These are phyloP conservation scores for Pleurotus citrinopileatus DNA, from an alignment of 768 basidiomycete species.

Conservation along the genomic window DNA sequence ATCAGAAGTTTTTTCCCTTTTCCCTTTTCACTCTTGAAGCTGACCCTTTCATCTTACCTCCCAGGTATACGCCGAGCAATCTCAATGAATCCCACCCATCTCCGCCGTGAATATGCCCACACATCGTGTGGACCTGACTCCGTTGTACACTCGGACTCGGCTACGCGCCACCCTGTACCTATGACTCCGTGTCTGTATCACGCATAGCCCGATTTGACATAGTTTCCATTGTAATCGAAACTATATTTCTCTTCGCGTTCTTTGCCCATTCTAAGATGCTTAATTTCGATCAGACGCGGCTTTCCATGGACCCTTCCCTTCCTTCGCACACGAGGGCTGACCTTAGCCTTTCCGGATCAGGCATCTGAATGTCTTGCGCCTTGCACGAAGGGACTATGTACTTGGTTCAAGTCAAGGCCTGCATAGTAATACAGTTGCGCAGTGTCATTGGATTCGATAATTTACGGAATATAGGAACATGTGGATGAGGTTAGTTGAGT, in stretches of 20 bases:
- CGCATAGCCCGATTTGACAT: background rate
- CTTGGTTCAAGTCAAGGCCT: no score
- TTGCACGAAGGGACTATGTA: no score
- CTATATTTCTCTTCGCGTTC: background rate
- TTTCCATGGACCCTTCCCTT: background rate
- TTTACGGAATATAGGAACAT: no score
- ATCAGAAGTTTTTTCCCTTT: background rate
- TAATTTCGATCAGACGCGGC: background rate
- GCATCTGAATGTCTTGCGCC: no score
- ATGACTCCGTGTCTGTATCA: background rate
- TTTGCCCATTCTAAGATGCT: background rate
- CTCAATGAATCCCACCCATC: conserved; percentile 34
- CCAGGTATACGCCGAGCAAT: conserved; percentile 72
- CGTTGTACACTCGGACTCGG: background rate
- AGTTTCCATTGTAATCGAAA: background rate
- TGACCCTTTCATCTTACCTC: background rate
- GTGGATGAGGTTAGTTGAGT: no score
- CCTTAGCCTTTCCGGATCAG: background rate
- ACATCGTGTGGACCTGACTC: background rate
- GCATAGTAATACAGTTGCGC: no score
- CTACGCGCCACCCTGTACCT: background rate
- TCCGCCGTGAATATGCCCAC: background rate
- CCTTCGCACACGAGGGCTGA: background rate
- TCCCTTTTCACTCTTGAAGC: conserved; percentile 1
- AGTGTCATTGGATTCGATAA: no score